Percentiles rank a stretch among this genome's conserved stretches.
Conservation (phyloP, 2,329 filamentous ascomycete genomes). For the Penicillium sp. region DNA sequence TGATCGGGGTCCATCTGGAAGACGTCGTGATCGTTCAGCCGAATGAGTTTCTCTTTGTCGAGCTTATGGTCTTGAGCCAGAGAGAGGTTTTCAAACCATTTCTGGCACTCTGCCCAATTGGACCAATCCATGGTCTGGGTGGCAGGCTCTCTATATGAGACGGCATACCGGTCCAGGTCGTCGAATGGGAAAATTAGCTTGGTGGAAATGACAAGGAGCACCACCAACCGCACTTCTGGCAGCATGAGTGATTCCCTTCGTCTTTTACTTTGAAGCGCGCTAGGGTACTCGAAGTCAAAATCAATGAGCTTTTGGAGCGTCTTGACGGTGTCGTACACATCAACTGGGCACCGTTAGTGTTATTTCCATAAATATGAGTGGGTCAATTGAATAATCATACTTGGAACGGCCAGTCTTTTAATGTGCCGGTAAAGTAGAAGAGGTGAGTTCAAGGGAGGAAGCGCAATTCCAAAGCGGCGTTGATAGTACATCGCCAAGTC, state of each 20-base stretch:
- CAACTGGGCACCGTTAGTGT: slow-evolving; percentile 20
- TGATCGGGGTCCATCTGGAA: slow-evolving; percentile 60
- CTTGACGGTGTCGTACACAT: slow-evolving; percentile 53
- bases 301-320: slow-evolving; percentile 55
- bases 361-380: slow-evolving; percentile 8
- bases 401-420: slow-evolving; percentile 69
- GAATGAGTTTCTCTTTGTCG: slow-evolving; percentile 50
- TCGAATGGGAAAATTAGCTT: slow-evolving; percentile 80
- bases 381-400: slow-evolving; percentile 46
- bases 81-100: slow-evolving; percentile 35
- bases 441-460: slow-evolving; percentile 71
- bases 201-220: slow-evolving; percentile 69
- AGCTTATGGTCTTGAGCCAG: slow-evolving; percentile 31
- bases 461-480: slow-evolving; percentile 65
- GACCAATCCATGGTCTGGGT: slow-evolving; percentile 68
- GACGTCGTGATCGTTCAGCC: slow-evolving; percentile 62
- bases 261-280: slow-evolving; percentile 36
- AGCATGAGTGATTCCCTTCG: slow-evolving; percentile 50
- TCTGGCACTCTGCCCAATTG: slow-evolving; percentile 61
- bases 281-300: slow-evolving; percentile 58
- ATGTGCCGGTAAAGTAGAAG: slow-evolving; percentile 68
- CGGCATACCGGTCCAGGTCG: slow-evolving; percentile 51
- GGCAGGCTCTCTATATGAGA: slow-evolving; percentile 55
- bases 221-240: slow-evolving; percentile 73
- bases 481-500: slow-evolving; percentile 64